Percentiles rank a stretch among this genome's conserved stretches.
These are phyloP conservation scores for Hemileia vastatrix DNA, from an alignment of 1,284 basidiomycete species.

Conservation along the genomic window DNA sequence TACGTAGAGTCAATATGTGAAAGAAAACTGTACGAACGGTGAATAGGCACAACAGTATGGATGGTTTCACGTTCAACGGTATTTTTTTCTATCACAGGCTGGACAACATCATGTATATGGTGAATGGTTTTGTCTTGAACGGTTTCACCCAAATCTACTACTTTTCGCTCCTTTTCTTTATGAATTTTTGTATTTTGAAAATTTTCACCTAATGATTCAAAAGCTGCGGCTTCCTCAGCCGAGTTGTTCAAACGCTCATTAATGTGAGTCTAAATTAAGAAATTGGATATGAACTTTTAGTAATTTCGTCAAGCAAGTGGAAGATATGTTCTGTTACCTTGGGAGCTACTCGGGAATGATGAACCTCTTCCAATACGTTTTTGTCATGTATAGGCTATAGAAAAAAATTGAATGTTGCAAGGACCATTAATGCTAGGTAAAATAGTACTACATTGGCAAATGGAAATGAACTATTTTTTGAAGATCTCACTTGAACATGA, in stretches of 20 bases:
- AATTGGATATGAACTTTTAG: slow-evolving; percentile 29
- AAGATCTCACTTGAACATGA: slow-evolving; percentile 36
- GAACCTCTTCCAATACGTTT: slow-evolving; percentile 11
- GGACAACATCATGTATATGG: slow-evolving; percentile 43
- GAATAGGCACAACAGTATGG: slow-evolving; percentile 36
- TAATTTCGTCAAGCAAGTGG: not conserved
- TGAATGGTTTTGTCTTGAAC: slow-evolving; percentile 41
- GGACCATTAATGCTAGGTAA: slow-evolving; percentile 26
- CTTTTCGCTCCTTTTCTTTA: slow-evolving; percentile 30
- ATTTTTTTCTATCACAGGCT: slow-evolving; percentile 40
- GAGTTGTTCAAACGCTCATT: slow-evolving; percentile 39
- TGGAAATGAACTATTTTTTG: slow-evolving; percentile 16
- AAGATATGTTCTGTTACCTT: not conserved
- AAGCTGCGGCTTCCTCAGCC: slow-evolving; percentile 39
- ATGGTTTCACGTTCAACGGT: slow-evolving; percentile 42
- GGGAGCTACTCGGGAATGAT: slow-evolving; percentile 9
- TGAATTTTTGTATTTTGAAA: slow-evolving; percentile 31
- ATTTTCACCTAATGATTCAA: slow-evolving; percentile 33
- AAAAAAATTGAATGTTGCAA: not conserved
- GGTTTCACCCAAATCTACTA: slow-evolving; percentile 38
- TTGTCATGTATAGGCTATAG: slow-evolving; percentile 11
- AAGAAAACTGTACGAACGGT: too few relatives aligned
- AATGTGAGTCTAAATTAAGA: slow-evolving; percentile 35
- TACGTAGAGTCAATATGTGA: too few relatives aligned
- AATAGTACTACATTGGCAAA: not conserved